Conservation (phyloP, 2,329 filamentous ascomycete genomes). For the Colletotrichum lindemuthianum region DNA sequence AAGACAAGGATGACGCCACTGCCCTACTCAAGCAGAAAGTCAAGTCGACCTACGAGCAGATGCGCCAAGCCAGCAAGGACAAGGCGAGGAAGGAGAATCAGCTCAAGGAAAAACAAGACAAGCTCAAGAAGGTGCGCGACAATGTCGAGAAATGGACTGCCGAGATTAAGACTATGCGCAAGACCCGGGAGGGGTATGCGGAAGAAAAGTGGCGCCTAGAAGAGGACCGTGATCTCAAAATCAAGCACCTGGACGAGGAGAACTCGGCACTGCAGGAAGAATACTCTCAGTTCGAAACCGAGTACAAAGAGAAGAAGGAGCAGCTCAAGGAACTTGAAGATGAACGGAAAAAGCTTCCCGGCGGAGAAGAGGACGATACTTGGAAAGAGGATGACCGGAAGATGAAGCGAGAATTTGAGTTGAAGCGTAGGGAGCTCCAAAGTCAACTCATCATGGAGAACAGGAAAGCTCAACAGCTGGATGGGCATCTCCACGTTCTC, state of each 20-base stretch:
- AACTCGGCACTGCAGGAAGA: conserved; percentile 73
- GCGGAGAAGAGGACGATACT: conserved; percentile 68
- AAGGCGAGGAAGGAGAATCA: conserved; percentile 80
- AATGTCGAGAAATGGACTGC: conserved; percentile 75
- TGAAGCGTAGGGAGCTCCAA: conserved; percentile 63
- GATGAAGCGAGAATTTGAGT: conserved; percentile 66
- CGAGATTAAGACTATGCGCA: conserved; percentile 68
- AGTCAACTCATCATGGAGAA: conserved; percentile 58
- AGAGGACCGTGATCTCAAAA: conserved; percentile 61
- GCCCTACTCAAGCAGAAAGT: conserved; percentile 85
- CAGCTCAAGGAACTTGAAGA: conserved; percentile 80
- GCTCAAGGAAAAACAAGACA: conserved; percentile 74
- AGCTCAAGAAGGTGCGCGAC: conserved; percentile 75
- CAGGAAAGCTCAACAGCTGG: conserved; percentile 57
- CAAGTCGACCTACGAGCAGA: conserved; percentile 81
- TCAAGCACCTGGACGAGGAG: conserved; percentile 62
- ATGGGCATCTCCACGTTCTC: conserved; percentile 58
- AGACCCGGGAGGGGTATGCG: conserved; percentile 64
- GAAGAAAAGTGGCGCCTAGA: conserved; percentile 62
- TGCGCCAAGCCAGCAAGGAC: conserved; percentile 81
- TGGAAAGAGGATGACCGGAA: conserved; percentile 63
- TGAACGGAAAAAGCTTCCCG: conserved; percentile 71
- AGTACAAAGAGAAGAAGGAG: conserved; percentile 67
- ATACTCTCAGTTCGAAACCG: conserved; percentile 73
- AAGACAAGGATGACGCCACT: conserved; percentile 91